These are phyloP conservation scores for Pleurotus cornucopiae DNA, from an alignment of 768 basidiomycete genomes.

Conservation along the genomic window DNA sequence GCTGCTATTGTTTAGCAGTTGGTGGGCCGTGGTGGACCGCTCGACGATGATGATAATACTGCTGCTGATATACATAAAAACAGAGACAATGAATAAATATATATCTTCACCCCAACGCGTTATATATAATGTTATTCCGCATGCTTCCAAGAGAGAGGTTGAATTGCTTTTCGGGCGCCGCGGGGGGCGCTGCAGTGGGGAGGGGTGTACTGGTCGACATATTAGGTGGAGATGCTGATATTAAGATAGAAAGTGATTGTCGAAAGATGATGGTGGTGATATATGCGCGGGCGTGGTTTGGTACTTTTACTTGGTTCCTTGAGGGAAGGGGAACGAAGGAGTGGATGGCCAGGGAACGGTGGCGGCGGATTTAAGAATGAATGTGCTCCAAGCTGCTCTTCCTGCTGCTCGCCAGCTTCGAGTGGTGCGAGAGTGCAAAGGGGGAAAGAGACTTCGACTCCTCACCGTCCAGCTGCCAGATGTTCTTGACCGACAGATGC, in stretches of 20 bases:
- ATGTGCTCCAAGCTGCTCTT: conserved; percentile 34
- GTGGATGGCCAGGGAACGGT: not conserved
- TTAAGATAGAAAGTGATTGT: not conserved
- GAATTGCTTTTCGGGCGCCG: not conserved
- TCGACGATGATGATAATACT: no score
- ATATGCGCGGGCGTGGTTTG: not conserved
- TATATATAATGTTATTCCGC: not conserved
- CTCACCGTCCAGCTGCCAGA: conserved; percentile 72
- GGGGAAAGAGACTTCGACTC: conserved; percentile 55
- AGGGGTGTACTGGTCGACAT: not conserved
- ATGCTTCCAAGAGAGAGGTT: conserved; percentile 5
- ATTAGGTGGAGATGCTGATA: not conserved
- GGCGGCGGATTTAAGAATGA: conserved; percentile 13
- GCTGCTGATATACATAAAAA: no score
- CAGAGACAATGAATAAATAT: not conserved
- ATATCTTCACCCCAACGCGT: not conserved
- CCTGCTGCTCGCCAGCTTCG: conserved; percentile 32
- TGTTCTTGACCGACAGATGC: conserved; percentile 41
- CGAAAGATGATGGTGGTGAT: not conserved
- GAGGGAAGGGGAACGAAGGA: not conserved
- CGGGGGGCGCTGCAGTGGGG: not conserved
- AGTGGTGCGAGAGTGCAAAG: conserved; percentile 42
- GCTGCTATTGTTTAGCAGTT: no score
- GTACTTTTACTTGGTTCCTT: not conserved
- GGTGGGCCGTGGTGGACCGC: no score